Evolutionary conservation across 371 early-diverging fungal genomes (phyloP), one percentile per base, ranked within the genome.

Genomic region (Lichtheimia ornata): DNA sequence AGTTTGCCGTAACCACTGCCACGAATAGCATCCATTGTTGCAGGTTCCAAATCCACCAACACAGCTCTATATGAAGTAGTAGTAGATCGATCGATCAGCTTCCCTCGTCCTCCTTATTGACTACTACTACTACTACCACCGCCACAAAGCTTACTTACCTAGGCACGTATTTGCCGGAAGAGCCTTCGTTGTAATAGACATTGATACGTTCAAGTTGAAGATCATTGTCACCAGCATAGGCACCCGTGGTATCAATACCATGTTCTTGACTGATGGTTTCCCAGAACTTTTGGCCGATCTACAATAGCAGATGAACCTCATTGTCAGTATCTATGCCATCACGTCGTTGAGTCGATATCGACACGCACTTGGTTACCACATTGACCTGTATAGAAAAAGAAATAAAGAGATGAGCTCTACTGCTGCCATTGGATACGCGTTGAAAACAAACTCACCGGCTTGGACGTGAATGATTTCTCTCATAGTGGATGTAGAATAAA

Each of bases 401-500:
- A 40, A 45, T 50, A 50, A 45, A 40, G 22, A 50, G 18, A 50
- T 24, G 17, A 7, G 7, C 18, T 2, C 3, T 35, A 20, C 13
- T 27, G 43, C n/a, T 42, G 25, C 14, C 13, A 51, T 5, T 45
- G 35, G 30, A 30, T 22, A 22, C 40, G 27, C 40, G 44, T n/a
- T 35, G 4, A 14, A 30, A 17, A 3, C 41, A 15, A 47, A 45
- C 63, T 70, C 72, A 77, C 77, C 99, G 71, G 97, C 96, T 85
- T 99, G 99, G 67, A 99, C 84, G 86, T 99, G 98, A 74, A 99
- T 95, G 76, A 99, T 98, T 90, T 99, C 99, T 86, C 99, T 91
- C 99, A 99, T 97, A 67, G 42, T 65, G 27, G 5, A 7, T 9
- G 28, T 43, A 17, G 5, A 45, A 6, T 9, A 58, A 42, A 18